These are phyloP conservation scores for Hordeum marinum DNA, from an alignment of 176 grass and related monocot species.

Conservation along the genomic window DNA sequence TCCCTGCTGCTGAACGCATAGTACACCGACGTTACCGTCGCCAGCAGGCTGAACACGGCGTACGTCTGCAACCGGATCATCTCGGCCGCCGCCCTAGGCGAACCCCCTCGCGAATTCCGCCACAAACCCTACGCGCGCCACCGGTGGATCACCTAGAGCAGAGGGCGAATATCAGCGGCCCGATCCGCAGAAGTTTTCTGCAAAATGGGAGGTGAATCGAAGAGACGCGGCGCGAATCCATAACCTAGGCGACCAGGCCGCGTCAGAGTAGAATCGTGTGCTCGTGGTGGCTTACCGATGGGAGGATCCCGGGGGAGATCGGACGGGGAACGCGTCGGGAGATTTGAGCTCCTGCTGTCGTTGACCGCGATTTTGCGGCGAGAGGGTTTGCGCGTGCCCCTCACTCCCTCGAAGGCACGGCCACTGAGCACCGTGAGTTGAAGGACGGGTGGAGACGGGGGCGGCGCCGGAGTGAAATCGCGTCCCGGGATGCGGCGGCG, in stretches of 20 bases:
- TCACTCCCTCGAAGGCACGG: not conserved
- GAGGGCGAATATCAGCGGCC: not conserved
- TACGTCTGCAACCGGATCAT: conserved; percentile 90
- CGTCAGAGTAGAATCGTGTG: not conserved
- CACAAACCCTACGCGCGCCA: not conserved
- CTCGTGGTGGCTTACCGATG: not conserved
- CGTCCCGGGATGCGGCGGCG: not conserved
- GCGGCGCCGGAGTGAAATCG: not conserved
- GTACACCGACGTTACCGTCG: conserved; percentile 59
- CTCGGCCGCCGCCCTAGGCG: not conserved
- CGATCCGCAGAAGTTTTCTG: not conserved
- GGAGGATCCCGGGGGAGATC: not conserved
- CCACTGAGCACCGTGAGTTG: not conserved
- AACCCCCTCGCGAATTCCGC: not conserved
- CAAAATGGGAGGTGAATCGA: not conserved
- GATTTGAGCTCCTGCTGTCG: not conserved
- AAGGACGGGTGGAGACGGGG: not conserved
- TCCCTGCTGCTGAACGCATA: conserved; percentile 97
- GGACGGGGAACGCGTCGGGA: not conserved
- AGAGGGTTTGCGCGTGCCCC: not conserved
- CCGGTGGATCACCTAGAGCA: not conserved
- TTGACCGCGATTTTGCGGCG: not conserved
- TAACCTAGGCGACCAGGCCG: not conserved
- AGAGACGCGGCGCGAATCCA: not conserved
- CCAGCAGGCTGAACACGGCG: conserved; percentile 91